phyloP scores from a whole-genome alignment of 1,284 basidiomycete species.

The Erythrobasidium hasegawianum region DNA sequence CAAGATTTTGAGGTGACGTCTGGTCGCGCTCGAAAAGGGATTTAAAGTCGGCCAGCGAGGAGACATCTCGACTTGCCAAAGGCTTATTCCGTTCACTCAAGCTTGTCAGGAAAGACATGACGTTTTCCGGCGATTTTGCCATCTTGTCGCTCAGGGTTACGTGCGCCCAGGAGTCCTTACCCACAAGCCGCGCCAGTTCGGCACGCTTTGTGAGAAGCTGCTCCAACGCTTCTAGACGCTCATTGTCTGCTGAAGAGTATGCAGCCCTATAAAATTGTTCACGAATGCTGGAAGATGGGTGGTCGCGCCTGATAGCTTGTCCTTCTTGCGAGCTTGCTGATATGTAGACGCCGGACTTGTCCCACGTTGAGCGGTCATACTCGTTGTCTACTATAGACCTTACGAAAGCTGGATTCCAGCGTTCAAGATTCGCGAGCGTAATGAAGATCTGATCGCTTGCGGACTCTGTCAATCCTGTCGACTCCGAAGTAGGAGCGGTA shows the following conservation, averaged over 20 bases:
- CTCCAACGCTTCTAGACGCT: slow-evolving; percentile 70
- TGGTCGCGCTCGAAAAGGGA: slow-evolving; percentile 53
- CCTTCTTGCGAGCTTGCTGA: slow-evolving; percentile 35
- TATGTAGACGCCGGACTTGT: slow-evolving; percentile 33
- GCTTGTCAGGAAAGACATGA: slow-evolving; percentile 73
- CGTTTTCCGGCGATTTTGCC: slow-evolving; percentile 89
- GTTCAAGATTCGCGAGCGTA: slow-evolving; percentile 11
- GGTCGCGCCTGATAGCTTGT: slow-evolving; percentile 29
- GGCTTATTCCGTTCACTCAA: slow-evolving; percentile 71
- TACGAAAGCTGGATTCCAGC: slow-evolving; percentile 25
- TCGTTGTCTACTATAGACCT: slow-evolving; percentile 23
- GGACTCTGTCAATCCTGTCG: neutral
- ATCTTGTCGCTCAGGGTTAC: slow-evolving; percentile 88
- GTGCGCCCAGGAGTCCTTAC: slow-evolving; percentile 73
- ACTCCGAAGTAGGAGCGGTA: slow-evolving; percentile 53
- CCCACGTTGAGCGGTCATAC: slow-evolving; percentile 30
- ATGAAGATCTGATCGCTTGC: slow-evolving; percentile 6
- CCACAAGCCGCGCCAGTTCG: slow-evolving; percentile 73
- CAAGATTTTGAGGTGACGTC: slow-evolving; percentile 56
- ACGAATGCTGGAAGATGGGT: slow-evolving; percentile 33
- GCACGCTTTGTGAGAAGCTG: slow-evolving; percentile 68
- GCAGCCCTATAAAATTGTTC: slow-evolving; percentile 31
- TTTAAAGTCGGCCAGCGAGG: slow-evolving; percentile 67
- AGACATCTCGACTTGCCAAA: slow-evolving; percentile 67
- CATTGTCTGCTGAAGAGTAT: slow-evolving; percentile 51